These are phyloP conservation scores for Clarireedia homoeocarpa DNA, from an alignment of 2,329 filamentous ascomycete species.

Conservation along the genomic window DNA sequence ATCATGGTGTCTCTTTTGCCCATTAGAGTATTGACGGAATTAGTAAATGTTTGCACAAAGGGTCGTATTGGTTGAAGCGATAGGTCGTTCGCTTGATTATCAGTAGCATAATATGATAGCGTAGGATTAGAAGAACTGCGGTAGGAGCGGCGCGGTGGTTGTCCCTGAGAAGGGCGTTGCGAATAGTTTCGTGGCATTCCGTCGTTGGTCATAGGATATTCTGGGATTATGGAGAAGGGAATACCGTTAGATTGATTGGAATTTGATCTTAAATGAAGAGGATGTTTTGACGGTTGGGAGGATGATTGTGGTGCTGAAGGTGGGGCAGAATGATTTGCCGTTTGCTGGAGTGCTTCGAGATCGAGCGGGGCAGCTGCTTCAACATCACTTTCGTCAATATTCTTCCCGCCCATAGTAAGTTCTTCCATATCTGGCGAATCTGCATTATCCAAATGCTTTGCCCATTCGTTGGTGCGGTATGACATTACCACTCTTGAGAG, in stretches of 20 bases:
- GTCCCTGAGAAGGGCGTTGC: not conserved
- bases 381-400: constrained; percentile 30
- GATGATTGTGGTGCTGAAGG: constrained; percentile 11
- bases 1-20: constrained; percentile 46
- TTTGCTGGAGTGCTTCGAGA: constrained; percentile 57
- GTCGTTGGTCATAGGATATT: constrained; percentile 6
- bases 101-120: constrained; percentile 13
- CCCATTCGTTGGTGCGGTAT: constrained; percentile 93
- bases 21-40: constrained; percentile 38
- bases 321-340: constrained; percentile 32
- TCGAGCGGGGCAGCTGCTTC: constrained; percentile 56
- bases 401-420: constrained; percentile 41
- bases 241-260: constrained; percentile 14
- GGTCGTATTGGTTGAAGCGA: no score
- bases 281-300: constrained; percentile 15
- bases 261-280: constrained; percentile 13
- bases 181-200: no score
- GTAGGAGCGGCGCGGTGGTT: not conserved
- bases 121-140: not conserved
- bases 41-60: constrained; percentile 15
- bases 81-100: not conserved
- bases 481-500: constrained; percentile 71
- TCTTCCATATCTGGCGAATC: constrained; percentile 63
- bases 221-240: not conserved
- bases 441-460: constrained; percentile 75